Percentiles rank a stretch among this genome's conserved stretches.
Conservation (phyloP, 2,329 filamentous ascomycete genomes). For the Xylariaceae sp. region DNA sequence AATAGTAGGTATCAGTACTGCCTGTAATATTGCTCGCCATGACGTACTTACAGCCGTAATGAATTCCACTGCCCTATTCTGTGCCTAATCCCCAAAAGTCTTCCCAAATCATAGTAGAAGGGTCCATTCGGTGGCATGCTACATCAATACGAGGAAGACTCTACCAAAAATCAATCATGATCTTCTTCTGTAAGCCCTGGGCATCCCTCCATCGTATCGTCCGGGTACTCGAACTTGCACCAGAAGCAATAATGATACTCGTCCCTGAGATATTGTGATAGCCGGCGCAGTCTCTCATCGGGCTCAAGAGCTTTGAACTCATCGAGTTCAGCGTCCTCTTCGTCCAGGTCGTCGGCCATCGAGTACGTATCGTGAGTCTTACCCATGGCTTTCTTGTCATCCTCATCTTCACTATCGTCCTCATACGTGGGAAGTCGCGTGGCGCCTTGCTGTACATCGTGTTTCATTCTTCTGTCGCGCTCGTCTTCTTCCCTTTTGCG, state of each 20-base stretch:
- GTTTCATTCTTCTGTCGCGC: slow-evolving; percentile 61
- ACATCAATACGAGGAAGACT: too few relatives aligned
- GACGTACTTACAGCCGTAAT: too few relatives aligned
- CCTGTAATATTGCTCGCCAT: too few relatives aligned
- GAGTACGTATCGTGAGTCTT: slow-evolving; percentile 54
- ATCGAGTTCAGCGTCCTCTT: slow-evolving; percentile 77
- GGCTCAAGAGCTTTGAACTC: slow-evolving; percentile 71
- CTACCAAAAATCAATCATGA: slow-evolving; percentile 55
- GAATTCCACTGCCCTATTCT: too few relatives aligned
- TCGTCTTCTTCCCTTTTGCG: slow-evolving; percentile 68
- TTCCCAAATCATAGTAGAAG: too few relatives aligned
- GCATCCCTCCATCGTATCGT: slow-evolving; percentile 77
- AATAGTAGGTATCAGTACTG: too few relatives aligned
- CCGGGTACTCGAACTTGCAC: slow-evolving; percentile 83
- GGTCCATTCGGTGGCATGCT: too few relatives aligned
- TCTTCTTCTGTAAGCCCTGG: slow-evolving; percentile 87
- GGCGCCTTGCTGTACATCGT: slow-evolving; percentile 65
- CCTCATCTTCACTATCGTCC: slow-evolving; percentile 67
- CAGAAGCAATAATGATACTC: slow-evolving; percentile 87
- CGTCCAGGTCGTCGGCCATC: slow-evolving; percentile 67
- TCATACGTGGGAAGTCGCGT: slow-evolving; percentile 63
- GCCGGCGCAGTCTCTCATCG: slow-evolving; percentile 61
- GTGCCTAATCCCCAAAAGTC: too few relatives aligned
- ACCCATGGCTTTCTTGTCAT: slow-evolving; percentile 69
- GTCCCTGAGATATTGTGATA: slow-evolving; percentile 69